Conservation (phyloP, 2,329 filamentous ascomycete species). For the Plenodomus biglobosus region DNA sequence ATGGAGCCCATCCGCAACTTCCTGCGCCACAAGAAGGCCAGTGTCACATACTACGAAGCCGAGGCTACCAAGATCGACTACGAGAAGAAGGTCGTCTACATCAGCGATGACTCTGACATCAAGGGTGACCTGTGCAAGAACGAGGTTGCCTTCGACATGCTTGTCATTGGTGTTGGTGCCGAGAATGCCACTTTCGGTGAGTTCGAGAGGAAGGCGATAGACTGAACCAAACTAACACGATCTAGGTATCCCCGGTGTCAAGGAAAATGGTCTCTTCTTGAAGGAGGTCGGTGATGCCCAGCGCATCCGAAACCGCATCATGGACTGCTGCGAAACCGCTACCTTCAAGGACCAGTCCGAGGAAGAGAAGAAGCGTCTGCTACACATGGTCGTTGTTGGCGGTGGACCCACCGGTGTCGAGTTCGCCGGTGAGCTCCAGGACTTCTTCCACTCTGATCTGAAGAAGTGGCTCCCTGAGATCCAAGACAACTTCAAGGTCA, state of each 20-base stretch:
- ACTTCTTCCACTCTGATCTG: conserved; percentile 98
- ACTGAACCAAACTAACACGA: conserved; percentile 18
- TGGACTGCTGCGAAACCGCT: conserved; percentile 98
- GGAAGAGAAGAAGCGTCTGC: conserved; percentile 87
- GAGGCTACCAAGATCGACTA: conserved; percentile 95
- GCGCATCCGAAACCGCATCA: conserved; percentile 95
- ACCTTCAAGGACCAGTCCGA: conserved; percentile 93
- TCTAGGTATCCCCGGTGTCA: conserved; percentile 81
- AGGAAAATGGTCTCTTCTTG: conserved; percentile 93
- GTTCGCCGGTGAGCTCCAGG: conserved; percentile 96
- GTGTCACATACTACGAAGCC: conserved; percentile 96
- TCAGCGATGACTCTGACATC: conserved; percentile 90
- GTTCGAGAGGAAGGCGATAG: conserved; percentile 15
- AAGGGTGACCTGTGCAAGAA: conserved; percentile 80
- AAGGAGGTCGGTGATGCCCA: conserved; percentile 98
- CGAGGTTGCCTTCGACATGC: conserved; percentile 96
- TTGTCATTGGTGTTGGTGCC: conserved; percentile 93
- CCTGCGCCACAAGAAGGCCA: conserved; percentile 88
- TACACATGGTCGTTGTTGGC: conserved; percentile 89
- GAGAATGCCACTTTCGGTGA: conserved; percentile 96
- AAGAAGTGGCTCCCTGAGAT: conserved; percentile 98
- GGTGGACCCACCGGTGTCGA: conserved; percentile 97
- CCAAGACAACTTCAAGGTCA: conserved; percentile 92
- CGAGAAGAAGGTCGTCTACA: conserved; percentile 82
- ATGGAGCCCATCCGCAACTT: conserved; percentile 99